Conservation (phyloP, 495 filamentous ascomycete species). For the Lichina pygmaea region DNA sequence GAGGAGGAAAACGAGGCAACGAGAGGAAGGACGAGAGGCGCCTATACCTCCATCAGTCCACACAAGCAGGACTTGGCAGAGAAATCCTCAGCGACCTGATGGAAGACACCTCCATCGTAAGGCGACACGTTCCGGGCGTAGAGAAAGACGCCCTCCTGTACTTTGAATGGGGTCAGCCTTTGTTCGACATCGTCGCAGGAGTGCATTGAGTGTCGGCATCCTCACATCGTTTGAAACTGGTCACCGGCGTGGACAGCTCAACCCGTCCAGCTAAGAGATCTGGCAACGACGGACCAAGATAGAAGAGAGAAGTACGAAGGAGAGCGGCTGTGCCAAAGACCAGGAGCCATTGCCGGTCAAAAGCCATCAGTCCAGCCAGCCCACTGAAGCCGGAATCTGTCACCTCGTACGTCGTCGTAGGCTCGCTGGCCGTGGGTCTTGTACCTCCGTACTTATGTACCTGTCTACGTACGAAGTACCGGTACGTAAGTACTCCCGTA, state of each 20-base stretch:
- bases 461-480: no score
- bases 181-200: background rate
- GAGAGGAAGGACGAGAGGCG: constrained; percentile 70
- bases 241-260: constrained; percentile 88
- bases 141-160: constrained; percentile 88
- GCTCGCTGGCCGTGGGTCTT: no score
- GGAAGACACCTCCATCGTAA: constrained; percentile 91
- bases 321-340: constrained; percentile 53
- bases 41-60: constrained; percentile 17
- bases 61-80: background rate
- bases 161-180: constrained; percentile 15
- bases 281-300: constrained; percentile 58
- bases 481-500: background rate
- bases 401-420: no score
- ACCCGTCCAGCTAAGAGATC: constrained; percentile 72
- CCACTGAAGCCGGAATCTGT: no score
- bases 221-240: constrained; percentile 90
- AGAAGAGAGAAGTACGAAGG: constrained; percentile 55
- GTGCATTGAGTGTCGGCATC: background rate
- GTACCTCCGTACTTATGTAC: no score
- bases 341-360: constrained; percentile 47
- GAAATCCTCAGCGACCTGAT: constrained; percentile 31
- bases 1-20: constrained; percentile 64
- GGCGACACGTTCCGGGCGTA: constrained; percentile 92
- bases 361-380: constrained; percentile 17